Base-by-base conservation (phyloP, 805 yeast species). In the Ogataea parapolymorpha region DNA sequence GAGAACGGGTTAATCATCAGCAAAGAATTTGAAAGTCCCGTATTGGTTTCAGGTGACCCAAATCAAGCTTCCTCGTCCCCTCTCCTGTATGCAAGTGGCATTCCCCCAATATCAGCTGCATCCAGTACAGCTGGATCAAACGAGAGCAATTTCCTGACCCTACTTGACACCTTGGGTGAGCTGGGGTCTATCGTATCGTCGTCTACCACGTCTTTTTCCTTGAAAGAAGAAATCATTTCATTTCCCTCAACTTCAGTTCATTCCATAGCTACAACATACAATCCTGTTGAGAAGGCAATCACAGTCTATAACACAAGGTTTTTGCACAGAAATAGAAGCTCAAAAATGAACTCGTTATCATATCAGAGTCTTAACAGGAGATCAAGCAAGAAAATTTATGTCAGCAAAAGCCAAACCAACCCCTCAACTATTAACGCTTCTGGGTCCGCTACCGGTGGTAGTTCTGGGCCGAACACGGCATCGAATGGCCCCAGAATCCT, bases 121-220 rank as follows among this genome's bases (percentile, higher is more conserved):
- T 39, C 52, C 2, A 39, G 37, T 23, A 34, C 49, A 11, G 26
- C 38, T 2, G 39, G 47, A 16, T 44, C 46, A 26, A 42, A 41
- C 23, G 65, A 62, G 15, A 44, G 57, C 30, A 62, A 61, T 24
- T 83, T 85, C 50, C 67, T 87, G 39, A 79, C 95, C 0, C 57
- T 88, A 44, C 71, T 80, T 1, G 95, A 86, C 56, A 91, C 95
- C 1, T 64, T 83, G 45, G 75, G 78, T 2, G 93, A 86, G 4
- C 71, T 85, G 42, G 88, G 95, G 2, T 66, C 78, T 4, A 74
- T 88, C 4, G 78, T 80, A 1, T 79, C 91, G 0, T 78, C 88
- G 0, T 79, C 89, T 2, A 80, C 84, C 0, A 75, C 87, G 0
- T 74, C 79, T 2, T 75, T 85, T 22, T 71, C 85, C 0, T 59